Evolutionary conservation across 352 stramenopile genomes (phyloP).

Genomic region (Lagenidium sp.): DNA sequence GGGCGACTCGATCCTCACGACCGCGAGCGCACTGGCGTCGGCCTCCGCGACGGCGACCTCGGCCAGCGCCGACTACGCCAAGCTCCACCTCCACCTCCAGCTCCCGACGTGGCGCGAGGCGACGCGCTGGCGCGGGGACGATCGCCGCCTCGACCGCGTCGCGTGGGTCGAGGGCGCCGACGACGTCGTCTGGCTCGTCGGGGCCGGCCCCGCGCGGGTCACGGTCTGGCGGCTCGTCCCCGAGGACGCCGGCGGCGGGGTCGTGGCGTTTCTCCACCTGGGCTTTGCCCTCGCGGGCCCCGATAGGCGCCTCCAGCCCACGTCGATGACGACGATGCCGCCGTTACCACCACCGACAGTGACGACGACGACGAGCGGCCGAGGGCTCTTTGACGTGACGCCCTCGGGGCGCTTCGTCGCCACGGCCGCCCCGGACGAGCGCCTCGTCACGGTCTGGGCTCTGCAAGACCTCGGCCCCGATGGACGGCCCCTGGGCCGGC

Average conservation of each 20-base stretch:
- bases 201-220: conserved; percentile 55
- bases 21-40: not conserved
- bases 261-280: conserved; percentile 64
- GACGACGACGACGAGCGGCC: too few species aligned
- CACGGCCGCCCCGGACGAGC: conserved; percentile 43
- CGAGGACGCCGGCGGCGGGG: conserved; percentile 61
- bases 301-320: conserved; percentile 25
- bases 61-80: conserved; percentile 40
- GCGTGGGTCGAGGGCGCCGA: conserved; percentile 69
- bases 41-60: conserved; percentile 4
- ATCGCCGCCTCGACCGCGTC: conserved; percentile 36
- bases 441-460: conserved; percentile 68
- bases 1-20: not conserved
- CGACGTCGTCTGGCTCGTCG: conserved; percentile 60
- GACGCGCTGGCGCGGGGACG: conserved; percentile 60
- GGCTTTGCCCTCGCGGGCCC: conserved; percentile 35
- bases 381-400: too few species aligned
- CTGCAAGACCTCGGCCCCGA: conserved; percentile 42
- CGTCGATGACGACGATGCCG: too few species aligned
- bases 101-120: conserved; percentile 59
- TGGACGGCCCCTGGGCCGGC: conserved; percentile 40
- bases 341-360: not conserved
- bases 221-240: conserved; percentile 80
- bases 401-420: conserved; percentile 47
- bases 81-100: conserved; percentile 62